phyloP scores from a whole-genome alignment of 2,329 filamentous ascomycete species.

The Cladosporium sp. region DNA sequence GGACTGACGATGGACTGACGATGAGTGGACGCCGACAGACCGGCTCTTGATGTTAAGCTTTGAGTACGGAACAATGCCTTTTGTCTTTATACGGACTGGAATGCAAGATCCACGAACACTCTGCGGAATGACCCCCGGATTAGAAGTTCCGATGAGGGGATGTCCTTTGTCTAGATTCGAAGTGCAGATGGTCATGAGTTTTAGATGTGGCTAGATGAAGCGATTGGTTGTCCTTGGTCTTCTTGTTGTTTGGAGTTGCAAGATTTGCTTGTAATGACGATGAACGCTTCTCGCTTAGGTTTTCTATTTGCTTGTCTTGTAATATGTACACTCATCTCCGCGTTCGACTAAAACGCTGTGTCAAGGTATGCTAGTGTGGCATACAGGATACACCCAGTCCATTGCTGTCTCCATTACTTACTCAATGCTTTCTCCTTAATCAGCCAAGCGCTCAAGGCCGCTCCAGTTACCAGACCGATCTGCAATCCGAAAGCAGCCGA shows the following conservation, averaged over 20 bases:
- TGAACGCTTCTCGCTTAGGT: too few species aligned
- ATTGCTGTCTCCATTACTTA: constrained; percentile 11
- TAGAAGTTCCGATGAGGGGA: background rate
- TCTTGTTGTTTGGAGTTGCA: too few species aligned
- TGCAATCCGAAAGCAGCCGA: constrained; percentile 50
- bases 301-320: too few species aligned
- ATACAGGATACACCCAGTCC: too few species aligned
- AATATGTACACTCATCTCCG: too few species aligned
- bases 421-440: constrained; percentile 39
- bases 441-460: constrained; percentile 43
- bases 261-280: too few species aligned
- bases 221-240: too few species aligned
- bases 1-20: background rate
- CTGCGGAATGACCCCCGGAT: background rate
- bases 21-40: background rate
- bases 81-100: background rate
- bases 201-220: too few species aligned
- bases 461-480: constrained; percentile 47
- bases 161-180: too few species aligned
- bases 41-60: background rate
- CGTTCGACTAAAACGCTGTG: too few species aligned
- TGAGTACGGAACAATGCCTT: background rate
- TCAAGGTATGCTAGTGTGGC: too few species aligned
- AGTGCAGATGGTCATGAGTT: too few species aligned
- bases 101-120: background rate